Conservation (phyloP, 2,329 filamentous ascomycete genomes). For the Ophiocordyceps polyrhachis-furcata region DNA sequence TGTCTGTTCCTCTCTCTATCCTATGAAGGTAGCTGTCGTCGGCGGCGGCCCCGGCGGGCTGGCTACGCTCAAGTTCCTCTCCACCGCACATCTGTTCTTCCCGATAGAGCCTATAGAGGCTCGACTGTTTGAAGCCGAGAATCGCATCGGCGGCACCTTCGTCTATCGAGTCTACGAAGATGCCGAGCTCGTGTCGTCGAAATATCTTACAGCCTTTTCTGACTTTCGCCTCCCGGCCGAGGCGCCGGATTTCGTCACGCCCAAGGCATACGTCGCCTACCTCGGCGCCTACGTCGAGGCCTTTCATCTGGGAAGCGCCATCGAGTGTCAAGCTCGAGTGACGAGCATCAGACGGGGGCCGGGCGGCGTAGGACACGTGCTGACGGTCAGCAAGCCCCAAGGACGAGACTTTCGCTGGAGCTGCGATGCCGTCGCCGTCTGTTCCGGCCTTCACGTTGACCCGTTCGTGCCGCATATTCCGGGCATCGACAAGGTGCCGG, state of each 20-base stretch:
- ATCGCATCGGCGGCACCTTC: constrained; percentile 27
- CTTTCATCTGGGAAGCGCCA: constrained; percentile 19
- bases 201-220: constrained; percentile 30
- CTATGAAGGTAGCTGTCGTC: constrained; percentile 21
- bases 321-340: constrained; percentile 17
- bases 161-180: constrained; percentile 27
- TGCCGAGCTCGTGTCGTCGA: constrained; percentile 30
- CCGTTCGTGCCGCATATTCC: constrained; percentile 19
- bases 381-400: constrained; percentile 2
- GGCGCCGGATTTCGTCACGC: constrained; percentile 24
- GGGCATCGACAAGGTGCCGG: constrained; percentile 17
- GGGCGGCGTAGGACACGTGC: constrained; percentile 2
- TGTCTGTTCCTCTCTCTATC: background rate
- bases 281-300: constrained; percentile 20
- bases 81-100: constrained; percentile 19
- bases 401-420: constrained; percentile 7
- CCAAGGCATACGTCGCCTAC: constrained; percentile 21
- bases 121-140: constrained; percentile 24
- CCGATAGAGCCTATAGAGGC: constrained; percentile 19
- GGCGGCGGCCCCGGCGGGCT: constrained; percentile 25
- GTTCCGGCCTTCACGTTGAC: constrained; percentile 23
- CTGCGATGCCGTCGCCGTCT: constrained; percentile 27
- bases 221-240: constrained; percentile 24
- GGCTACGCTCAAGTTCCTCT: constrained; percentile 20
- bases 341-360: constrained; percentile 7